Base-by-base conservation (phyloP, 768 basidiomycete species). In the Flagelloscypha sp. region DNA sequence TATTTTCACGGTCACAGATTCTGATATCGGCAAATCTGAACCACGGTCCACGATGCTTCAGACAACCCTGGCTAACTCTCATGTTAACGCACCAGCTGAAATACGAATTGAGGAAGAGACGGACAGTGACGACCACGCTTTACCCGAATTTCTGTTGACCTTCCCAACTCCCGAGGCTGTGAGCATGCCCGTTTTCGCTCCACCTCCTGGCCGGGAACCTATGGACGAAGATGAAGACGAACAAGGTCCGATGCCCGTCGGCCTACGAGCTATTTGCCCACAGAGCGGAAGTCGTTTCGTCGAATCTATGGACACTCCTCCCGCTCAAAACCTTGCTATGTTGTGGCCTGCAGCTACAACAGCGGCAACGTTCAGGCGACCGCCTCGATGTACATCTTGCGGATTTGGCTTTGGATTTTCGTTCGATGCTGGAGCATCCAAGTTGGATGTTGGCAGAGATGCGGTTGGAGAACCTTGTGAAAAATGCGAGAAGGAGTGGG, bases 101-200 rank as follows among this genome's bases (percentile, higher is more conserved):
- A n/a, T n/a, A n/a, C n/a, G n/a, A n/a, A n/a, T n/a, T n/a, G n/a
- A n/a, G n/a, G n/a, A n/a, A n/a, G n/a, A n/a, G n/a, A n/a, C n/a
- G n/a, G 33, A 28, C 30, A 35, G 39, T 24, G 43, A 43, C 17
- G 15, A 10, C n/a, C 30, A 7, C 21, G n/a, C 27, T 34, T 29
- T 56, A 23, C 59, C 59, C 10, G 48, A 48, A 30, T 45, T 61
- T 17, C 55, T 51, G 24, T 41, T 61, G 38, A 61, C 59, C 23
- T 50, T 48, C 17, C 57, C 55, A 6, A 59, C 58, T 12, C 59
- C 59, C 20, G 55, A 61, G 30, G 38, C 50, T 21, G 48, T 46
- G 15, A 43, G 39, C 20, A 48, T 49, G 9, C 40, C 46, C 17
- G 29, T 36, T 22, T 48, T 52, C 39, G 20, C 37, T 7, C 31